Base-by-base conservation (phyloP, 2,329 filamentous ascomycete genomes). In the Lachnellula arida region DNA sequence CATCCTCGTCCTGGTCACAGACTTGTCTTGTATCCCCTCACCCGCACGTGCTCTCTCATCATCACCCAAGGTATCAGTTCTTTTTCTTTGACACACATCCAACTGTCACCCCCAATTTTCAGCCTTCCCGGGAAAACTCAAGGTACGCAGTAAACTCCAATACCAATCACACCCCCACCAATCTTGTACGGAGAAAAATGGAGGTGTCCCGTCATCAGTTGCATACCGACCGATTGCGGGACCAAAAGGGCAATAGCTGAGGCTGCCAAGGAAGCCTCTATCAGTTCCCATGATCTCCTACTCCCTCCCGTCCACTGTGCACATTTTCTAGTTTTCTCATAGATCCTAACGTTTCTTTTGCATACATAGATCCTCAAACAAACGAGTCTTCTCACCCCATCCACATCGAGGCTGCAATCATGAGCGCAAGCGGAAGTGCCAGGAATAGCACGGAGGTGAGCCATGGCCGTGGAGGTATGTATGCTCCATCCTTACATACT, bases 381-480 rank as follows among this genome's bases (percentile, higher is more conserved):
- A 15, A 32, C 23, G 32, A 55, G 17, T 17, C 34, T 12, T 19
- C 22, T 44, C 42, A 19, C 9, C 23, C 47, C 40, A 23, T 42
- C 3, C 6, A 46, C 11, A 39, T 4, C 28, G 19, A 42, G 48
- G 19, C 47, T 39, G 44, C 43, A 52, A 58, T 28, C 44, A 60
- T 60, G 55, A 51, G 23, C 19, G 59, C 56, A 56, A 62, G 25
- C 19, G 59, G 59, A 56, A 62, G 58, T 39, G 56, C 55, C 47
- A 63, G 56, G 59, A 60, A 54, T 28, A 64, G 61, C 28, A 39
- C 49, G 11, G 67, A 69, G 54, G 60, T 69, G 11, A 70, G 68
- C 60, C 70, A 71, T 51, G 70, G 70, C 55, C 70, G 70, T 56
- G 70, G 70, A 67, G 69, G 69, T 71, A 61, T 23, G 63, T 54